Conservation (phyloP, 2,329 filamentous ascomycete species). For the Aureobasidium sp. region DNA sequence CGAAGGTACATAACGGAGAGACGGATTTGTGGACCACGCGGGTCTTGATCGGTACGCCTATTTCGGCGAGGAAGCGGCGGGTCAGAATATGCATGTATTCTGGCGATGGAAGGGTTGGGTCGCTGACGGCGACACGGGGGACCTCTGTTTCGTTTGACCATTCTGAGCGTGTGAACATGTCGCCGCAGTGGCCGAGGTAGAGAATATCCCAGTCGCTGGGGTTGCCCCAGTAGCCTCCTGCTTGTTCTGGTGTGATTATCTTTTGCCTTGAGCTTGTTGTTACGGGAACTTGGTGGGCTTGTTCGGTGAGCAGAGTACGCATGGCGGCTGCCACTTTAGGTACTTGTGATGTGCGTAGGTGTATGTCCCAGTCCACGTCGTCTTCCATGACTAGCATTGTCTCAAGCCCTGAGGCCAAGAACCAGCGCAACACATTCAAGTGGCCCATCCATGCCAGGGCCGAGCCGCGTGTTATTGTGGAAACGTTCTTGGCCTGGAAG, state of each 20-base stretch:
- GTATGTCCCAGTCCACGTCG: slow-evolving; percentile 42
- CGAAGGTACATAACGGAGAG: slow-evolving; percentile 40
- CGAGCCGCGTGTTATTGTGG: slow-evolving; percentile 30
- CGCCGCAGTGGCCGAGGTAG: slow-evolving; percentile 38
- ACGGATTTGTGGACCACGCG: slow-evolving; percentile 36
- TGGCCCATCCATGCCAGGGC: slow-evolving; percentile 38
- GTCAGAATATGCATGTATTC: slow-evolving; percentile 34
- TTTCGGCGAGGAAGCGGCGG: slow-evolving; percentile 29
- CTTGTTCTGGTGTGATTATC: not conserved
- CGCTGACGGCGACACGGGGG: slow-evolving; percentile 28
- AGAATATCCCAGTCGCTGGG: slow-evolving; percentile 33
- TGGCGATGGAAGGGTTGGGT: slow-evolving; percentile 32
- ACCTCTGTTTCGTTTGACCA: slow-evolving; percentile 24
- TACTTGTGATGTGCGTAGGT: slow-evolving; percentile 36
- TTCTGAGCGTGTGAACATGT: slow-evolving; percentile 29
- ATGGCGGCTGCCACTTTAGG: slow-evolving; percentile 36
- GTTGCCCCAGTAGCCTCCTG: slow-evolving; percentile 33
- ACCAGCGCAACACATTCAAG: slow-evolving; percentile 33
- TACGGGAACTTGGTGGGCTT: not conserved
- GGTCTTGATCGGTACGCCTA: slow-evolving; percentile 32
- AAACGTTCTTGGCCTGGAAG: slow-evolving; percentile 26
- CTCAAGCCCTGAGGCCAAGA: slow-evolving; percentile 36
- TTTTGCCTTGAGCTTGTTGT: not conserved
- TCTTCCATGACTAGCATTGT: slow-evolving; percentile 40
- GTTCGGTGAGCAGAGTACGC: slow-evolving; percentile 26